Evolutionary conservation across 2,329 filamentous ascomycete genomes (phyloP), one percentile per base, ranked within the genome.

Genomic region (Fonsecaea multimorphosa): DNA sequence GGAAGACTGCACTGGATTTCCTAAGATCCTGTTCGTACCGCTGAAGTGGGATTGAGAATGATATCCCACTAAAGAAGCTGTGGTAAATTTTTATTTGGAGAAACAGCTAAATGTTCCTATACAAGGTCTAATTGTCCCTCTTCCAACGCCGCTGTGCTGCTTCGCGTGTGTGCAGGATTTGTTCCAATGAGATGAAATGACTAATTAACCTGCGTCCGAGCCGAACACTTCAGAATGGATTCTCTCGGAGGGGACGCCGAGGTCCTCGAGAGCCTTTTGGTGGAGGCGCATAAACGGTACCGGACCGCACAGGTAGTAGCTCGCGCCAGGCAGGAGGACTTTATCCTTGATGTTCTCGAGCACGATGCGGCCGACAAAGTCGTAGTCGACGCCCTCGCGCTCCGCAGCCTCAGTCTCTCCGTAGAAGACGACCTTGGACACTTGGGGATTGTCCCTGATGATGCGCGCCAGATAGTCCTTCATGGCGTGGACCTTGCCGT

Each of bases 241-340:
- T 24, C 67, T 65, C 16, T 70, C 68, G 2, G 58, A 31, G 16
- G 52, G 38, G 14, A 75, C 73, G 11, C 73, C 73, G 55, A 73
- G 29, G 7, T 36, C 51, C 57, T 73, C 63, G 27, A 75, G 64
- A 24, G 31, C 58, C 49, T 71, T 59, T 29, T 69, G 72, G 44
- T 73, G 70, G 2, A 66, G 63, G 22, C 73, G 66, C 91, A 93
- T 93, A 80, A 92, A 93, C 7, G 76, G 74, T 66, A 83, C 82
- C 0, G 91, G 90, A 0, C 91, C 91, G 73, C 91, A 93, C 60
- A 91, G 78, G 71, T 86, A 93, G 76, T 92, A 93, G 72, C 87
- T 81, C 0, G 91, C 82, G 51, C 77, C 77, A 0, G 76, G 57
- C n/a, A 93, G 78, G 53, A 85, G 80, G 0, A 77, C 73, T 8